Evolutionary conservation across 106 monocot species (phyloP).

Genomic region (Dendrobium huoshanense): DNA sequence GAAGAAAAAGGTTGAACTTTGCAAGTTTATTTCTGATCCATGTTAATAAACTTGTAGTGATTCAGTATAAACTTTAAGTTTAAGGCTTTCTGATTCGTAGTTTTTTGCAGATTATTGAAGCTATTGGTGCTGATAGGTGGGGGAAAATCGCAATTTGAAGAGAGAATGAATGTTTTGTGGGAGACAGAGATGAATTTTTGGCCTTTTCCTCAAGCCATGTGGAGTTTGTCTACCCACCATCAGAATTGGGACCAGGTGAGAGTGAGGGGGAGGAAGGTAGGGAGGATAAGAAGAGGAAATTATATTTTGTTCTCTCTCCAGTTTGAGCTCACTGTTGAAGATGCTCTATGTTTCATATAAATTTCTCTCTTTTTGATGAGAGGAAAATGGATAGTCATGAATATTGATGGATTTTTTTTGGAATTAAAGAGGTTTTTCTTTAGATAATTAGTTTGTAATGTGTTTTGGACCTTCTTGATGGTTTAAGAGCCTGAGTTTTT

Average conservation of each 20-base stretch:
- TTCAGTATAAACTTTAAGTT: background rate
- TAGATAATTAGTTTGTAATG: background rate
- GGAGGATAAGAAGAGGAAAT: background rate
- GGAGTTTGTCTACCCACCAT: conserved; percentile 6
- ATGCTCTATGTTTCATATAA: background rate
- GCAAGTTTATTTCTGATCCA: background rate
- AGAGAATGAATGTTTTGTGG: conserved; percentile 4
- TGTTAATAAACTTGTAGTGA: background rate
- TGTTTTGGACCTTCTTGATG: no score
- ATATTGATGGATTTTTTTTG: background rate
- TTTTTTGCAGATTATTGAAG: background rate
- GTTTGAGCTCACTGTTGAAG: conserved; percentile 4
- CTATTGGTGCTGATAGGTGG: background rate
- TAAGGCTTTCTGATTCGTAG: background rate
- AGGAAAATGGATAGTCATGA: background rate
- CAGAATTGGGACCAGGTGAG: background rate
- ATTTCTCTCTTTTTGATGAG: background rate
- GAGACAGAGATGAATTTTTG: background rate
- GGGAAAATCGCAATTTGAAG: background rate
- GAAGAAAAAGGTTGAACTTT: background rate
- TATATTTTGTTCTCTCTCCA: conserved; percentile 1
- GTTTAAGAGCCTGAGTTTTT: no score
- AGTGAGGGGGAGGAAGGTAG: background rate
- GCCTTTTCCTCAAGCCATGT: conserved; percentile 8
- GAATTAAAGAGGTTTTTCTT: background rate